Percentiles rank a stretch among this genome's conserved stretches.
Conservation (phyloP, 805 yeast species). For the Yarrowia alimentaria region DNA sequence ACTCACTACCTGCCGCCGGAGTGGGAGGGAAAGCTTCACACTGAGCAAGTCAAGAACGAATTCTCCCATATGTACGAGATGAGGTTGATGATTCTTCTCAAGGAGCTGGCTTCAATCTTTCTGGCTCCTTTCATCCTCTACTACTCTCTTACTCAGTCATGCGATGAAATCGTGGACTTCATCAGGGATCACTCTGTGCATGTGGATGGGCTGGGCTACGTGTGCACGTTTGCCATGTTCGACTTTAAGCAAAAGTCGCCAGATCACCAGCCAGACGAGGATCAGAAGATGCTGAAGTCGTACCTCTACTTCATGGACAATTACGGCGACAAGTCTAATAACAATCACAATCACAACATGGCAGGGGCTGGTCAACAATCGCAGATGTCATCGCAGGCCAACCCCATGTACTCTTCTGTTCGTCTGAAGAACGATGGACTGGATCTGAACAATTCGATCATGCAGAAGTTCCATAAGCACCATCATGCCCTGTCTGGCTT, state of each 20-base stretch:
- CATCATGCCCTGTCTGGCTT: slow-evolving; percentile 5
- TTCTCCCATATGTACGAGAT: slow-evolving; percentile 77
- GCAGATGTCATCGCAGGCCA: no score
- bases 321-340: slow-evolving; percentile 48
- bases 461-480: slow-evolving; percentile 21
- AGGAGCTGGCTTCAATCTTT: slow-evolving; percentile 78
- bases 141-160: slow-evolving; percentile 69
- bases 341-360: not conserved
- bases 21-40: slow-evolving; percentile 85
- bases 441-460: slow-evolving; percentile 24
- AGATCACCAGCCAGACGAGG: slow-evolving; percentile 39
- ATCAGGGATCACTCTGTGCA: slow-evolving; percentile 86
- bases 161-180: slow-evolving; percentile 81
- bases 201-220: slow-evolving; percentile 92
- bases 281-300: slow-evolving; percentile 89
- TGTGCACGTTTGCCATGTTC: slow-evolving; percentile 92
- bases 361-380: no score
- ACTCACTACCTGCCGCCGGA: slow-evolving; percentile 87
- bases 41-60: slow-evolving; percentile 77
- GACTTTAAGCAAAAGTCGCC: slow-evolving; percentile 52
- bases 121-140: slow-evolving; percentile 88
- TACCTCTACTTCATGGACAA: slow-evolving; percentile 84
- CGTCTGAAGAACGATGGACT: slow-evolving; percentile 20
- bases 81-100: slow-evolving; percentile 63
- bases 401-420: slow-evolving; percentile 22